Conservation (phyloP, 495 filamentous ascomycete species). For the Aspergillus cristatus region DNA sequence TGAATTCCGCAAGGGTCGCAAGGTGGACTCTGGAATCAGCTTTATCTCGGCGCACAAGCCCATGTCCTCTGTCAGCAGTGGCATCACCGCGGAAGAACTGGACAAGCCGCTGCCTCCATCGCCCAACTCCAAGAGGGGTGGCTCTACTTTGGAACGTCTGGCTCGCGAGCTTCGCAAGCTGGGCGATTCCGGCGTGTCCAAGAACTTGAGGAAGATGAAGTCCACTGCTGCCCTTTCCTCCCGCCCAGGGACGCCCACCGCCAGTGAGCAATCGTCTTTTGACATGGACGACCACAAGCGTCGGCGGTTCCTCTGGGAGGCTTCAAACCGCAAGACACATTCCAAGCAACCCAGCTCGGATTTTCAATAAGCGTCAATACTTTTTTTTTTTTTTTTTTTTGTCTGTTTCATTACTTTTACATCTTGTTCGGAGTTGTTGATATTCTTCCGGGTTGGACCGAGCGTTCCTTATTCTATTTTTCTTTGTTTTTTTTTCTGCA, state of each 20-base stretch:
- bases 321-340: slow-evolving; percentile 31
- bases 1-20: slow-evolving; percentile 36
- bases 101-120: slow-evolving; percentile 43
- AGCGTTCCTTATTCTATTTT: slow-evolving; percentile 2
- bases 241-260: slow-evolving; percentile 18
- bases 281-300: slow-evolving; percentile 42
- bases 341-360: slow-evolving; percentile 14
- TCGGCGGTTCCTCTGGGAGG: slow-evolving; percentile 40
- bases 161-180: slow-evolving; percentile 47
- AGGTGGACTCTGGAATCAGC: slow-evolving; percentile 57
- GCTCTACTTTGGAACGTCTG: slow-evolving; percentile 50
- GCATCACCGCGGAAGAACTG: slow-evolving; percentile 15
- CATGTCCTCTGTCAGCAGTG: slow-evolving; percentile 21
- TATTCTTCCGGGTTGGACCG: not conserved
- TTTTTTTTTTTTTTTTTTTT: not conserved
- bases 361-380: slow-evolving; percentile 9
- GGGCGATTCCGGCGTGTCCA: slow-evolving; percentile 22
- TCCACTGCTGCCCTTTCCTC: slow-evolving; percentile 29
- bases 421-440: slow-evolving; percentile 7
- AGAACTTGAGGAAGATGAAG: slow-evolving; percentile 41
- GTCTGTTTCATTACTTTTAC: not conserved
- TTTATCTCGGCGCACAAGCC: slow-evolving; percentile 34
- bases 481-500: slow-evolving; percentile 8
- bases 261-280: slow-evolving; percentile 28
- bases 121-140: slow-evolving; percentile 20